phyloP scores from a whole-genome alignment of 192 early-diverging fungal genomes.

The Mortierella antarctica region DNA sequence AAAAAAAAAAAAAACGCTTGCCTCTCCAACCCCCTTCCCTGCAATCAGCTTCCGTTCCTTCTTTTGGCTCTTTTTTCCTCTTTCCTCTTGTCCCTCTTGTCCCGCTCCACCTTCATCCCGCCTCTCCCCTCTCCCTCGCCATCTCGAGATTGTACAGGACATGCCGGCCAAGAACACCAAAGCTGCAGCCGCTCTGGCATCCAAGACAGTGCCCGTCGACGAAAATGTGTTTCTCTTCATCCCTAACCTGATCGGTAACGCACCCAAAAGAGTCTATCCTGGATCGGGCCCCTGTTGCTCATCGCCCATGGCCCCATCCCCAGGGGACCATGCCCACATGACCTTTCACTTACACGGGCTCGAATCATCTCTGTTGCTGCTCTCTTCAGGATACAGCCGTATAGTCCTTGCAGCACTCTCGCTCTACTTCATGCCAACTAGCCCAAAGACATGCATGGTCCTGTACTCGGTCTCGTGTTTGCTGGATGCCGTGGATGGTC shows the following conservation, averaged over 20 bases:
- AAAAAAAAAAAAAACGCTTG: background rate
- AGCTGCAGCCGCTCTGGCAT: slow-evolving; percentile 5
- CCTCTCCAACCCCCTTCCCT: background rate
- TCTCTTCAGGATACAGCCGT: slow-evolving; percentile 81
- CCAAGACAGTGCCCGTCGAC: slow-evolving; percentile 25
- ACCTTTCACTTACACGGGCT: background rate
- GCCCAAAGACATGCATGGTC: slow-evolving; percentile 77
- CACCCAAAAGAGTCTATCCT: background rate
- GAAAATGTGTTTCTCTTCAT: slow-evolving; percentile 81
- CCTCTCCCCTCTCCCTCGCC: background rate
- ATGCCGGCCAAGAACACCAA: slow-evolving; percentile 49
- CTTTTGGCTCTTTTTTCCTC: background rate
- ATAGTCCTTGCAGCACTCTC: slow-evolving; percentile 80
- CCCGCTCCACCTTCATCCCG: background rate
- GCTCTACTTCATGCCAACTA: slow-evolving; percentile 80
- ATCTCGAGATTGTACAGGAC: background rate
- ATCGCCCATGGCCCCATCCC: slow-evolving; percentile 34
- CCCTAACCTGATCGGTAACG: slow-evolving; percentile 82
- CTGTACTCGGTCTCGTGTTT: slow-evolving; percentile 91
- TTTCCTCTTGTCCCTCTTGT: background rate
- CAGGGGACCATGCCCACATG: background rate
- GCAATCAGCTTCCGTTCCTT: background rate
- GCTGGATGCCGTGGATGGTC: slow-evolving; percentile 94
- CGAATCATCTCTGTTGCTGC: background rate
- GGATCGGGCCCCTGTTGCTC: slow-evolving; percentile 51